Base-by-base conservation (phyloP, 1,284 basidiomycete genomes). In the Cerioporus squamosus region DNA sequence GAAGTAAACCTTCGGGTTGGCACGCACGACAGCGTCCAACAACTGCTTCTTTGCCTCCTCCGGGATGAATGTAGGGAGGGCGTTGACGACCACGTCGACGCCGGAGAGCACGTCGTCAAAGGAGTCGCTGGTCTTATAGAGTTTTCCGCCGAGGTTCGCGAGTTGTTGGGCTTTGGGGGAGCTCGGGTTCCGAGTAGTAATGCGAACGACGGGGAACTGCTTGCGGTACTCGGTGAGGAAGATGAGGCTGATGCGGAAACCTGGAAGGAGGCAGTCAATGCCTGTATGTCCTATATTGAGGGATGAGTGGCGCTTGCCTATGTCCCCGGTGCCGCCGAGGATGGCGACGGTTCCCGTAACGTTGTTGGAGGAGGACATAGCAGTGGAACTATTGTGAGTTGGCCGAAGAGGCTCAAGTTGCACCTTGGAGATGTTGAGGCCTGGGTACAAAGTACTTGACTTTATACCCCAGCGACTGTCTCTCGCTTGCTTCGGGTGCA, bases 1-100 rank as follows among this genome's bases (percentile, higher is more conserved):
- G 51, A 72, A 70, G 58, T 70, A 70, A 22, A 69, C 67, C 48
- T 59, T 60, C 8, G 56, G 64, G 20, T 62, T 61, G 29, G 53
- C 51, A 29, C 59, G 60, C 9, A 70, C 36, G 3, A 64, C 63
- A 3, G 60, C 66, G 10, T 60, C 56, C 17, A 61, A 47, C 5
- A 71, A 22, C n/a, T 56, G 60, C 38, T 67, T 55, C 44, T 55
- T 64, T 24, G 58, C 60, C 14, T 62, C 66, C 5, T 17, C 20
- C 2, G 48, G 39, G 2, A 63, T 43, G 2, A 23, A 14, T 4
- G 39, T 26, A 39, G 56, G 20, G 66, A 44, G 1, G 26, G 57
- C 54, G 54, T 66, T 67, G 26, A 70, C 62, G 8, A 70, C 57
- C 18, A 69, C 61, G 55, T 70, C 65, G 15, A 63, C 64, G 8